Conservation (phyloP, 2,329 filamentous ascomycete species). For the Penicillium occitanis region DNA sequence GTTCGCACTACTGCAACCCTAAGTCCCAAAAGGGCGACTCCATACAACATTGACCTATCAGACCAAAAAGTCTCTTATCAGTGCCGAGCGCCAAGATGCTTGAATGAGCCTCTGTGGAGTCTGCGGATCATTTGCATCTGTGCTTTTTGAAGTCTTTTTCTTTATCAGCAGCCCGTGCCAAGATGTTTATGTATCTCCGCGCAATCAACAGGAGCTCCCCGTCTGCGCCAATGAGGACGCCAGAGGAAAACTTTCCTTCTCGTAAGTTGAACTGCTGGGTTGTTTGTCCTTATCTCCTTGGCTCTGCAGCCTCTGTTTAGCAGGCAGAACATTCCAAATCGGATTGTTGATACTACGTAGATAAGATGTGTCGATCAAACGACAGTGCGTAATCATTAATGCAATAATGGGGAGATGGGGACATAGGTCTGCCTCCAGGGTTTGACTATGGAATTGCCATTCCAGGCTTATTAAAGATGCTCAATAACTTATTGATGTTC, state of each 20-base stretch:
- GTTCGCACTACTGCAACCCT: background rate
- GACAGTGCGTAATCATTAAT: background rate
- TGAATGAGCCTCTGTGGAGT: background rate
- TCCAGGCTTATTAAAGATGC: background rate
- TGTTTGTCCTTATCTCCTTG: background rate
- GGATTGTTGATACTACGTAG: background rate
- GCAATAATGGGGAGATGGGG: background rate
- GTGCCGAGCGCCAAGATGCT: slow-evolving; percentile 6
- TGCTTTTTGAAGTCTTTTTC: background rate
- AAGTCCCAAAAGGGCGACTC: background rate
- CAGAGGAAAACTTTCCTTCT: background rate
- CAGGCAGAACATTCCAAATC: background rate
- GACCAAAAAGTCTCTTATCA: background rate
- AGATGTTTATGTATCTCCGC: slow-evolving; percentile 14
- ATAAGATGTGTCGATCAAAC: background rate
- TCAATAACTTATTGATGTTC: background rate
- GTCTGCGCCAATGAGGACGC: background rate
- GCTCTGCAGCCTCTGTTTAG: background rate
- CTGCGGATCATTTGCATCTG: background rate
- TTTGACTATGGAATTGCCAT: background rate
- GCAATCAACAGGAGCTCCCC: background rate
- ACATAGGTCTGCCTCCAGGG: background rate
- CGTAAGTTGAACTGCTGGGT: slow-evolving; percentile 1
- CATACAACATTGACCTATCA: background rate
- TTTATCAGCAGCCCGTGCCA: background rate